Evolutionary conservation across 805 yeast genomes (phyloP).

Genomic region (Candida boidinii): DNA sequence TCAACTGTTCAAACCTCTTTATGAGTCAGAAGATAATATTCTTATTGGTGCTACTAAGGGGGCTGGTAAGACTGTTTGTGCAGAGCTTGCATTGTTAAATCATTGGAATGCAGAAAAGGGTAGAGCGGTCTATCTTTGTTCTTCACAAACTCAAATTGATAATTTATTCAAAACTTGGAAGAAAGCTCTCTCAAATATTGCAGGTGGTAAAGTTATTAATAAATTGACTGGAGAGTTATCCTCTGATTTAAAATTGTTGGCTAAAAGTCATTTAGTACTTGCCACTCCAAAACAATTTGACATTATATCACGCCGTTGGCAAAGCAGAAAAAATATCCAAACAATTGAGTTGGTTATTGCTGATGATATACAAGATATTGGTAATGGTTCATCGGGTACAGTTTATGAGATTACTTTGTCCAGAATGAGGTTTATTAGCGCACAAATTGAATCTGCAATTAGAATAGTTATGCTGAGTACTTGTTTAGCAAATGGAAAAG

Average conservation of each 20-base stretch:
- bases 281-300: constrained; percentile 81
- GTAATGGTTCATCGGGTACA: constrained; percentile 47
- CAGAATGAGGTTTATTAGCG: constrained; percentile 61
- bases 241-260: constrained; percentile 46
- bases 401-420: constrained; percentile 64
- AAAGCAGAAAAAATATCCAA: constrained; percentile 62
- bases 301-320: constrained; percentile 71
- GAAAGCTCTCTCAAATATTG: constrained; percentile 33
- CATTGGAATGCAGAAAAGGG: constrained; percentile 69
- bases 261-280: constrained; percentile 56
- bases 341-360: constrained; percentile 58
- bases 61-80: constrained; percentile 63
- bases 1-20: constrained; percentile 55
- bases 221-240: constrained; percentile 52
- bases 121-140: constrained; percentile 64
- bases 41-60: constrained; percentile 72
- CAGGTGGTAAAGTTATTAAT: constrained; percentile 49
- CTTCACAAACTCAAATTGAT: constrained; percentile 51
- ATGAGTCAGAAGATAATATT: constrained; percentile 28
- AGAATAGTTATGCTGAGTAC: constrained; percentile 66
- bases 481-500: constrained; percentile 67
- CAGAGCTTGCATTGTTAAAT: constrained; percentile 62
- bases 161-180: constrained; percentile 42
- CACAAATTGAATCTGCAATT: constrained; percentile 48
- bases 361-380: constrained; percentile 66